Conservation (phyloP, 306 rosid species). For the Mimosa bimucronata region DNA sequence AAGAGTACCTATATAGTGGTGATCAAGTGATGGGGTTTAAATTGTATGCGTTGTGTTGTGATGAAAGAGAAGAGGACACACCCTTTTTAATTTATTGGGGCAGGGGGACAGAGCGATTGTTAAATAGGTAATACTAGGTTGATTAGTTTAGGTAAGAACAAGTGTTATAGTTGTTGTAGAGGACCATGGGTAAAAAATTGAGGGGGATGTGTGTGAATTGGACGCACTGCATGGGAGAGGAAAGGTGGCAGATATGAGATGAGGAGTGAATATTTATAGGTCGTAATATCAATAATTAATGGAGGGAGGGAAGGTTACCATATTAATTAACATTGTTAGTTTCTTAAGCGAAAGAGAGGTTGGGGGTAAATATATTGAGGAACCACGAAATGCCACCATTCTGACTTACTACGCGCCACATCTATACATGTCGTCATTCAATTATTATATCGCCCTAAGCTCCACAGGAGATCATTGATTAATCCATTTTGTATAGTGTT, state of each 20-base stretch:
- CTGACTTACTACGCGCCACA: too few relatives aligned
- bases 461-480: neutral
- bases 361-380: neutral
- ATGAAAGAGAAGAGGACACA: neutral
- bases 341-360: neutral
- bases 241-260: slow-evolving; percentile 21
- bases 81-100: slow-evolving; percentile 48
- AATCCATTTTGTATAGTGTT: neutral
- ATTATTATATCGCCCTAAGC: neutral
- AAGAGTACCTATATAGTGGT: too few relatives aligned
- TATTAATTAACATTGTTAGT: too few relatives aligned
- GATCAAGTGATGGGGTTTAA: slow-evolving; percentile 19
- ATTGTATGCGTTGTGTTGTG: neutral
- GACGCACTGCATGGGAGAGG: neutral
- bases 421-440: too few relatives aligned
- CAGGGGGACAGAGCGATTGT: neutral
- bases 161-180: slow-evolving; percentile 24
- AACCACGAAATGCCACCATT: too few relatives aligned
- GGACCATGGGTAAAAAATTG: neutral
- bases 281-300: neutral
- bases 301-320: too few relatives aligned
- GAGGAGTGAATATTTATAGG: neutral
- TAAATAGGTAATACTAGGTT: neutral
- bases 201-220: neutral
- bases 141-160: slow-evolving; percentile 23